Base-by-base conservation (phyloP, 805 yeast genomes). In the Nakazawaea populi region DNA sequence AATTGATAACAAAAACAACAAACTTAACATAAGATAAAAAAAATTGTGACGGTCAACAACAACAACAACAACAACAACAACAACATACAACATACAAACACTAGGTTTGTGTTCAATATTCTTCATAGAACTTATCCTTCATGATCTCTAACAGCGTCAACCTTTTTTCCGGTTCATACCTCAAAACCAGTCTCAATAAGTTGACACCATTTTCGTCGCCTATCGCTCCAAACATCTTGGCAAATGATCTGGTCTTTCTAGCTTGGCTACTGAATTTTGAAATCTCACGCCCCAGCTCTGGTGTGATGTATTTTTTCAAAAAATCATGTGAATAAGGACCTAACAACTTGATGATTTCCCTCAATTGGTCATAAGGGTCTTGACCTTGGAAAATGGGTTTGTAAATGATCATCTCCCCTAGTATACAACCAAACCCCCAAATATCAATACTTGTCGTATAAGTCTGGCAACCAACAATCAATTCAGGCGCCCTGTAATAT, bases 371-470 rank as follows among this genome's bases (percentile, higher is more conserved):
- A 63, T 85, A 79, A 47, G 96, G 96, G 54, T 87, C 85, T 59
- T 83, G 88, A 44, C 99, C 98, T 68, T 91, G 96, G 72, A 94
- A 94, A n/a, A 94, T 82, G 1, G 98, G 96, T 63, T 82, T 84
- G 12, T 97, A 97, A 55, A 90, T 77, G 51, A 86, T 76, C 88
- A 94, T 84, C 69, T 94, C 99, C 11, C 97, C 97, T 54, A 94
- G 71, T 36, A 94, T 96, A 72, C 99, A 92, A 1, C 98, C 99
- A 53, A 92, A 73, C 14, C 97, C 96, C 99, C 99, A 94, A 60
- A 91, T 86, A 67, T 94, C 99, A 53, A 94, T 92, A 62, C 90
- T 88, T 3, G 95, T 85, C 4, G 95, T 82, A 66, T 94, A 94
- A 38, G 84, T 77, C 53, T 91, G 81, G 59, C 90, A 86, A 1